These are phyloP conservation scores for Tuber aestivum DNA, from an alignment of 495 filamentous ascomycete species.

Conservation along the genomic window DNA sequence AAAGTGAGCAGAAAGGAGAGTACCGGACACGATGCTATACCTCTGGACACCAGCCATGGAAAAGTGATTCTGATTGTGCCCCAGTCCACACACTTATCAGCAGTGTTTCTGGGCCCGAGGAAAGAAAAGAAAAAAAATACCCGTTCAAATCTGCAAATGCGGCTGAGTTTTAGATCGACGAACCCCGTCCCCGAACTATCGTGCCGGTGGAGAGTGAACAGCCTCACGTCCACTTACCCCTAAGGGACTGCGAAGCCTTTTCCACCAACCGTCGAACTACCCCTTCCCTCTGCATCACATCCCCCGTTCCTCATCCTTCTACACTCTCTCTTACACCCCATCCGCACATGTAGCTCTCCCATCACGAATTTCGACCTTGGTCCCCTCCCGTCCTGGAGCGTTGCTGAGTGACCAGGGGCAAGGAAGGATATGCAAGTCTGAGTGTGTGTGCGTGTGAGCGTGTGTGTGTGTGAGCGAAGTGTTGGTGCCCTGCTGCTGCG, in stretches of 20 bases:
- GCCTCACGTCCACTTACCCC: constrained; percentile 33
- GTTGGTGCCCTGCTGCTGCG: constrained; percentile 33
- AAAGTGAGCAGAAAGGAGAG: constrained; percentile 16
- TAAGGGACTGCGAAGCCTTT: neutral
- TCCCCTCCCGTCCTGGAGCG: constrained; percentile 28
- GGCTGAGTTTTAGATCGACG: constrained; percentile 38
- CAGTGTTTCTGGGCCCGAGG: constrained; percentile 24
- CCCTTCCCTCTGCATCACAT: constrained; percentile 11
- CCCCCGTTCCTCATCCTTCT: neutral
- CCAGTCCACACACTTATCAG: constrained; percentile 25
- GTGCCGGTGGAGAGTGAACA: constrained; percentile 33
- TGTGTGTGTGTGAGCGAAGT: constrained; percentile 16
- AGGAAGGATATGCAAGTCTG: constrained; percentile 18
- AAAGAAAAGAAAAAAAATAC: constrained; percentile 29
- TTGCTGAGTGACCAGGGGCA: constrained; percentile 31
- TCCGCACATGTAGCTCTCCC: constrained; percentile 2
- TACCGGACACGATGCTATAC: neutral
- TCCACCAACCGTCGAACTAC: neutral
- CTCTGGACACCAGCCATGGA: constrained; percentile 25
- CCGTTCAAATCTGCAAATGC: constrained; percentile 36
- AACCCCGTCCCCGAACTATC: constrained; percentile 18
- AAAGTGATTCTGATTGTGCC: constrained; percentile 25
- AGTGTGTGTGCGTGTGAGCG: constrained; percentile 24
- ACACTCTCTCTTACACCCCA: neutral
- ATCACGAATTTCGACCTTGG: constrained; percentile 13